Percentiles rank a stretch among this genome's conserved stretches.
These are phyloP conservation scores for Hyphopichia wangnamkhiaoensis DNA, from an alignment of 1,139 yeast species.

Conservation along the genomic window DNA sequence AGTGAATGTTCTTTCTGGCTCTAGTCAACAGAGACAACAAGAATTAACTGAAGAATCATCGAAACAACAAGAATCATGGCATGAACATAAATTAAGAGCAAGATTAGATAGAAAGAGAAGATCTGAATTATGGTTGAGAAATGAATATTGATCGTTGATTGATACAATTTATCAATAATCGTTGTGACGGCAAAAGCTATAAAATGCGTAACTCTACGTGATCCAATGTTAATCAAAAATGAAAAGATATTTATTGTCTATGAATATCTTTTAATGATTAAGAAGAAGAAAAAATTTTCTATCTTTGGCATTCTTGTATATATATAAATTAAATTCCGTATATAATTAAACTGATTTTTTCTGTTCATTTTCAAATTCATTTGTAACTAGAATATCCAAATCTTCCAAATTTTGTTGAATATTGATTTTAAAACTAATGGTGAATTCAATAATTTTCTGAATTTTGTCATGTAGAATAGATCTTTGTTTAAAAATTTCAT, in stretches of 20 bases:
- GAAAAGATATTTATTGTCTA: no score
- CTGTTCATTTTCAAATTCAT: constrained; percentile 34
- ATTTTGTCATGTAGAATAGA: constrained; percentile 54
- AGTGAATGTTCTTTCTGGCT: constrained; percentile 28
- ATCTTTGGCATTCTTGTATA: background rate
- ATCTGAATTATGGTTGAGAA: constrained; percentile 62
- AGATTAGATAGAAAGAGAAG: constrained; percentile 59
- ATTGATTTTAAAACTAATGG: constrained; percentile 64
- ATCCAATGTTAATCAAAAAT: no score
- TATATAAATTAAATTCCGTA: background rate
- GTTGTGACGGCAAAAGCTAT: no score
- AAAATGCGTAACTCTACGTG: no score
- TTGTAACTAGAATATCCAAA: constrained; percentile 47
- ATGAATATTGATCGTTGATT: constrained; percentile 36
- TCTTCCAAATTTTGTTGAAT: constrained; percentile 62
- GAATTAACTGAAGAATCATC: constrained; percentile 16
- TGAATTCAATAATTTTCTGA: constrained; percentile 56
- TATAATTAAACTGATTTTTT: constrained; percentile 8
- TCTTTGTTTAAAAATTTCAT: constrained; percentile 49
- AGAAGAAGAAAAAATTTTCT: background rate
- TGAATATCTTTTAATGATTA: background rate
- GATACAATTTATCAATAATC: background rate
- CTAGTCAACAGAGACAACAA: constrained; percentile 14
- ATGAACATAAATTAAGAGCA: constrained; percentile 25
- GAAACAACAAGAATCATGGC: constrained; percentile 13